These are phyloP conservation scores for Pezicula radicicola DNA, from an alignment of 2,329 filamentous ascomycete genomes.

Conservation along the genomic window DNA sequence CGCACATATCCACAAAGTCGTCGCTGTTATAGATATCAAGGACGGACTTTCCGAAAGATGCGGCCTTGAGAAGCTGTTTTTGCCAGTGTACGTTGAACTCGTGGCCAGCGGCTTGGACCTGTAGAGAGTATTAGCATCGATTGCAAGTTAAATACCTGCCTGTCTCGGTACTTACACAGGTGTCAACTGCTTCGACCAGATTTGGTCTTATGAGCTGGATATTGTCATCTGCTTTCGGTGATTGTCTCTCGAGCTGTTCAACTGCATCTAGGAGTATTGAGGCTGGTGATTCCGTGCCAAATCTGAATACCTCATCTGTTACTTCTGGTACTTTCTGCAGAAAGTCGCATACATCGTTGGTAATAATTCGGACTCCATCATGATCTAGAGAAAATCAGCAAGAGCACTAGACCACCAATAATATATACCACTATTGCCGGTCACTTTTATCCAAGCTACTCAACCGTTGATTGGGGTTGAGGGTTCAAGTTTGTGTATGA, in stretches of 20 bases:
- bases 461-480: too few relatives aligned
- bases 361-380: constrained; percentile 87
- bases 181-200: constrained; percentile 89
- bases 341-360: constrained; percentile 95
- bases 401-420: not conserved
- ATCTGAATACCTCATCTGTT: constrained; percentile 83
- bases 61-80: constrained; percentile 91
- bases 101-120: constrained; percentile 81
- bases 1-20: constrained; percentile 98
- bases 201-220: constrained; percentile 89
- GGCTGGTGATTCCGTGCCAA: constrained; percentile 83
- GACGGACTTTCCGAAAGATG: constrained; percentile 96
- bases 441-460: too few relatives aligned
- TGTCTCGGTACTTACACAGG: constrained; percentile 51
- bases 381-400: constrained; percentile 43
- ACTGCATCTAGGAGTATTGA: constrained; percentile 93
- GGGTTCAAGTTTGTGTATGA: too few relatives aligned
- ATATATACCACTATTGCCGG: constrained; percentile 28
- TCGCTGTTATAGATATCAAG: constrained; percentile 97
- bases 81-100: constrained; percentile 92
- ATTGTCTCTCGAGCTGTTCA: constrained; percentile 86
- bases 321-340: constrained; percentile 88
- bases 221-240: constrained; percentile 95
- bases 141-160: not conserved
- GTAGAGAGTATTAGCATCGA: constrained; percentile 10